phyloP scores from a whole-genome alignment of 2,329 filamentous ascomycete genomes.

The Polychaeton citri region DNA sequence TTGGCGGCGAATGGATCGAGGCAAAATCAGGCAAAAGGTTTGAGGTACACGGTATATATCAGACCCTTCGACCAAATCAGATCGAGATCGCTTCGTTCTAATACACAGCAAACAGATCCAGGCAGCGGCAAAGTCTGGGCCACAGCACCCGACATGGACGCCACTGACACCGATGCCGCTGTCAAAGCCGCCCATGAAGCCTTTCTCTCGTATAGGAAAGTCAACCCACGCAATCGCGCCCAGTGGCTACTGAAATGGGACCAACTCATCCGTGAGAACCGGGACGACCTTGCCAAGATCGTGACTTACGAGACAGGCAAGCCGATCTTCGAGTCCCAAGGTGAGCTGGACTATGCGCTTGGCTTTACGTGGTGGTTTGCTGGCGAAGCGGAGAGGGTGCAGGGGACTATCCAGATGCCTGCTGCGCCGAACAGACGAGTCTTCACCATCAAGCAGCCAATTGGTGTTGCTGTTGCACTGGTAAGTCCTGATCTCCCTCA shows the following conservation, averaged over 20 bases:
- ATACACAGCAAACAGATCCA: constrained; percentile 28
- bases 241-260: constrained; percentile 54
- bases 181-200: constrained; percentile 47
- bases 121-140: constrained; percentile 37
- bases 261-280: constrained; percentile 47
- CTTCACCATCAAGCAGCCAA: constrained; percentile 62
- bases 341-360: constrained; percentile 40
- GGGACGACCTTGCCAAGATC: constrained; percentile 49
- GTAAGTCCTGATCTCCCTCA: constrained; percentile 31
- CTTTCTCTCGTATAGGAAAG: constrained; percentile 46
- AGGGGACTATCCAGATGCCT: constrained; percentile 47
- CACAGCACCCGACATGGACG: constrained; percentile 33
- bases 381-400: constrained; percentile 49
- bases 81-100: not conserved
- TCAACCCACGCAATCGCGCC: constrained; percentile 47
- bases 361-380: constrained; percentile 46
- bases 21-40: constrained; percentile 45
- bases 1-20: constrained; percentile 43
- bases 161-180: constrained; percentile 48
- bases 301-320: constrained; percentile 48
- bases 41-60: constrained; percentile 36
- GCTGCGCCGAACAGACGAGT: constrained; percentile 49
- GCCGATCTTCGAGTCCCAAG: constrained; percentile 37
- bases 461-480: constrained; percentile 54
- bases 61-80: not conserved